Base-by-base conservation (phyloP, 2,329 filamentous ascomycete genomes). In the Cryoendolithus antarcticus region DNA sequence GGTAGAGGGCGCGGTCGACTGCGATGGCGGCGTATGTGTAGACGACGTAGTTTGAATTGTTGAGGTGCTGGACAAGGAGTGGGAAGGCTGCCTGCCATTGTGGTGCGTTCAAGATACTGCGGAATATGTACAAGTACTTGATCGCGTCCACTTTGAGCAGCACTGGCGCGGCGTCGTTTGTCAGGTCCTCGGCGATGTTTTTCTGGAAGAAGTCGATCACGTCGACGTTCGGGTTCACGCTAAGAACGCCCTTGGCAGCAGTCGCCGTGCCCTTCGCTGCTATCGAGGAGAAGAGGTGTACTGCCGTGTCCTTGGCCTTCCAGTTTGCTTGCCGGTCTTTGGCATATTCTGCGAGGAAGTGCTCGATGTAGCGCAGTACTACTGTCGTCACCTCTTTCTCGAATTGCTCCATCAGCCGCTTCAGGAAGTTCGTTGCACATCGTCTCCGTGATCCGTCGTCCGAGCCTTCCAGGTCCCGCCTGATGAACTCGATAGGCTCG, bases 1-100 rank as follows among this genome's bases (percentile, higher is more conserved):
- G 74, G 62, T 81, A 93, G 12, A 98, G 70, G 2, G 89, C 83
- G 41, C 91, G 76, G 65, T 98, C 91, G n/a, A 96, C 82, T 2
- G 89, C 86, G 55, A 98, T 94, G 7, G 91, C 85, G 9, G 91
- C 86, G 56, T 98, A 98, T 0, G 88, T 95, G 65, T 98, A 95
- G 31, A 96, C 86, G 41, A 96, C 91, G 53, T 95, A 96, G 61
- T 95, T 91, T 13, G 78, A 72, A 2, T 86, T 93, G 45, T 77
- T 85, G 49, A 98, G 70, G 57, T 95, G 93, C 56, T 91, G 85
- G 38, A 96, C 86, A 32, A 98, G 71, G 11, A 93, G 78, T 9
- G 85, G 82, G 56, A 98, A 85, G 1, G 88, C 88, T 41, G 80
- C 77, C 53, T 82, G 82, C 86, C 91, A 96, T 60, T 95, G 84